Evolutionary conservation across 495 filamentous ascomycete species (phyloP).

Genomic region (Penicillium soppii): DNA sequence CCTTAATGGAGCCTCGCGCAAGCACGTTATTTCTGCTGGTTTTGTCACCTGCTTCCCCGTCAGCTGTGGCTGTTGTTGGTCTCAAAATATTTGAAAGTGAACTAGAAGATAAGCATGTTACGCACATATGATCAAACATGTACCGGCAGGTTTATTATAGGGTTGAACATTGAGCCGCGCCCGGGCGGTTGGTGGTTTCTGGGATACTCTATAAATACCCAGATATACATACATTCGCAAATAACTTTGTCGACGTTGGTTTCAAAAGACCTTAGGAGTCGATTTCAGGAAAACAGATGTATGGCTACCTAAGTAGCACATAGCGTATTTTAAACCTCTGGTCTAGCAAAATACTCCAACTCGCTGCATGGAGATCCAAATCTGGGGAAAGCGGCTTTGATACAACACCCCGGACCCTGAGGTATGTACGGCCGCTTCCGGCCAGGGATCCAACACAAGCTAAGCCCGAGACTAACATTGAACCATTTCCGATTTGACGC

Average conservation of each 20-base stretch:
- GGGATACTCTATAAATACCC: too few species aligned
- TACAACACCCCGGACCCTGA: background rate
- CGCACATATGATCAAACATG: background rate
- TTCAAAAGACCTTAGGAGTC: too few species aligned
- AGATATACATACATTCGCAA: too few species aligned
- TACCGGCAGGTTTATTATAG: too few species aligned
- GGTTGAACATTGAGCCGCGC: too few species aligned
- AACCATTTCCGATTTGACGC: background rate
- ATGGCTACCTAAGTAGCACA: too few species aligned
- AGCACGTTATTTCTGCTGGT: background rate
- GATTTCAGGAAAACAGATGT: too few species aligned
- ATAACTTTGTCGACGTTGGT: too few species aligned
- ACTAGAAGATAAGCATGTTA: background rate
- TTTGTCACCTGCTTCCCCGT: conserved; percentile 4
- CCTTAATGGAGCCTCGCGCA: conserved; percentile 1
- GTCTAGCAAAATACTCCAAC: background rate
- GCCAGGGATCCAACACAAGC: background rate
- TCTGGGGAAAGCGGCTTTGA: conserved; percentile 7
- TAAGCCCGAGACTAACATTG: background rate
- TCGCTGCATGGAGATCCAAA: background rate
- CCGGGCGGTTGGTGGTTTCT: too few species aligned
- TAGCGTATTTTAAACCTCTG: too few species aligned
- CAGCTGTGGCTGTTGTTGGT: background rate
- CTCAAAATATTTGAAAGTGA: background rate
- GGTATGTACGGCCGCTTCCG: conserved; percentile 4